Evolutionary conservation across 768 basidiomycete genomes (phyloP).

Genomic region (Tricholoma matsutake): DNA sequence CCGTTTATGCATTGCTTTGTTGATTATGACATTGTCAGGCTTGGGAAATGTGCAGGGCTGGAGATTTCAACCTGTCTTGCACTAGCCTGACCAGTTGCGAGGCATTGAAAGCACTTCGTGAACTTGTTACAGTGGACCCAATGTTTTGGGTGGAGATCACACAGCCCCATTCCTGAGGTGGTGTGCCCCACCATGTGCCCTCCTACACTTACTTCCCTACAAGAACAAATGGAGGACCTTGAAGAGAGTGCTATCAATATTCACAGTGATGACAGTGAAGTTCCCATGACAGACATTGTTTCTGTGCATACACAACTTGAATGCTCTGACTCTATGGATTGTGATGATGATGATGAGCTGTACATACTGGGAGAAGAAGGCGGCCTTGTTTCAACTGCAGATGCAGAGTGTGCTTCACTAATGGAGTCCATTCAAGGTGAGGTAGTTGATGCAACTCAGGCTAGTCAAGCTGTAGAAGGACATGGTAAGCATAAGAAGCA

Average conservation of each 20-base stretch:
- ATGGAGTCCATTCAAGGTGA: neutral
- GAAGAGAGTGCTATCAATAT: neutral
- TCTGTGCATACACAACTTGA: neutral
- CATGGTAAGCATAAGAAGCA: neutral
- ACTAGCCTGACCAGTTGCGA: neutral
- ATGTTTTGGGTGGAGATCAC: no score
- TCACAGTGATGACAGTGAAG: neutral
- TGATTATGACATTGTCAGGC: no score
- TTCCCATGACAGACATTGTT: neutral
- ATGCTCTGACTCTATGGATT: neutral
- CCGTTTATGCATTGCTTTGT: no score
- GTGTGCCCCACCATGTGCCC: neutral
- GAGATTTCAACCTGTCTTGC: no score
- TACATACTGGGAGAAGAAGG: neutral
- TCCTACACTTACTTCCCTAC: neutral
- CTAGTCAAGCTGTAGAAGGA: neutral
- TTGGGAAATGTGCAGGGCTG: no score
- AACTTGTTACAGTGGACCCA: neutral
- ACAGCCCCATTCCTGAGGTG: no score
- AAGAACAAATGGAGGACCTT: neutral
- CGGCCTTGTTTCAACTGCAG: no score
- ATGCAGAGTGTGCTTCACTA: neutral
- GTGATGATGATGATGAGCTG: neutral
- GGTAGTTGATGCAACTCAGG: neutral
- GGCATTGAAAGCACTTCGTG: neutral